Evolutionary conservation across 495 filamentous ascomycete genomes (phyloP).

Genomic region (Jackrogersella multiformis): DNA sequence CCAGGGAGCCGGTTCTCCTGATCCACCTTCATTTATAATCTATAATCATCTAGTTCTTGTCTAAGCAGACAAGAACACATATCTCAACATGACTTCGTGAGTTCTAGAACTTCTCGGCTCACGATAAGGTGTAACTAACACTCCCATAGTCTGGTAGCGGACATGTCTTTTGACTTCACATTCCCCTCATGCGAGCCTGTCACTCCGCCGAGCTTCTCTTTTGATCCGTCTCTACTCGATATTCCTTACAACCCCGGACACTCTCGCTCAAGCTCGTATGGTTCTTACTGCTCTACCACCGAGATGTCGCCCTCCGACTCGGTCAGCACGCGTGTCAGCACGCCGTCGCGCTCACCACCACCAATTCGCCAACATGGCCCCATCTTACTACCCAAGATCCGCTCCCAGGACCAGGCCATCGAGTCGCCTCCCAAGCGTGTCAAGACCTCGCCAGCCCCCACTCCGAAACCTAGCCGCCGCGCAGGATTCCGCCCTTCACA

Average conservation of each 20-base stretch:
- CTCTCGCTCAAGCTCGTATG: constrained; percentile 62
- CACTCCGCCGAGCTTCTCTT: constrained; percentile 62
- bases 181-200: constrained; percentile 58
- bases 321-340: constrained; percentile 72
- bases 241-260: constrained; percentile 58
- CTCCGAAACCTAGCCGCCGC: constrained; percentile 37
- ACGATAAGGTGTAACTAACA: constrained; percentile 36
- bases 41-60: constrained; percentile 50
- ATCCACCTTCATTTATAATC: constrained; percentile 45
- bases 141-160: constrained; percentile 57
- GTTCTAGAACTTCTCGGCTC: constrained; percentile 33
- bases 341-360: constrained; percentile 69
- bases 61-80: constrained; percentile 46
- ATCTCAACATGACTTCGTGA: constrained; percentile 62
- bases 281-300: constrained; percentile 64
- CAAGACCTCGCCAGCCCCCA: constrained; percentile 49
- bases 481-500: constrained; percentile 58
- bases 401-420: constrained; percentile 82
- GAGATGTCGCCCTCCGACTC: constrained; percentile 84
- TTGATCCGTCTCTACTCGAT: constrained; percentile 63
- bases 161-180: constrained; percentile 63
- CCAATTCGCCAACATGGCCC: constrained; percentile 84
- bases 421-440: constrained; percentile 53
- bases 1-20: constrained; percentile 44
- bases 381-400: constrained; percentile 84